Percentiles rank a stretch among this genome's conserved stretches.
Conservation (phyloP, 2,329 filamentous ascomycete genomes). For the Aspergillus awamori region DNA sequence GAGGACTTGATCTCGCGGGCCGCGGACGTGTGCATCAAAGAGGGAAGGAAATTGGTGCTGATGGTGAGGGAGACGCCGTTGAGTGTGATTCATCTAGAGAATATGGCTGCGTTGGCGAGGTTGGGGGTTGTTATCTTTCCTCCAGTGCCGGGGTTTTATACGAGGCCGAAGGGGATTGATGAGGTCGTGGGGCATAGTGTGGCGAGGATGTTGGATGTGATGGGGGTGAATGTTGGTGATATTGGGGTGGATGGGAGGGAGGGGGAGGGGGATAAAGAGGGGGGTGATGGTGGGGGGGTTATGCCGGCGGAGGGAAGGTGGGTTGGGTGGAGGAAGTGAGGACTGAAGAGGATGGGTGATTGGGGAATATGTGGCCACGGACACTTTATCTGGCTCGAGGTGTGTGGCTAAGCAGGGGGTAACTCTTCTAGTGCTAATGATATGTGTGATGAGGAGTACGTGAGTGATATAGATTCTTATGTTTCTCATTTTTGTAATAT, state of each 20-base stretch:
- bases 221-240: conserved; percentile 24
- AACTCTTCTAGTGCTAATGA: no score
- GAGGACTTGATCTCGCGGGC: conserved; percentile 48
- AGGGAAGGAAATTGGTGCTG: conserved; percentile 40
- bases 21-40: conserved; percentile 49
- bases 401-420: no score
- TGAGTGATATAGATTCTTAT: no score
- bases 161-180: conserved; percentile 27
- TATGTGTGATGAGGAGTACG: no score
- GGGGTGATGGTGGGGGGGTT: no score
- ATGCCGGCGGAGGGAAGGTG: conserved; percentile 1
- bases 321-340: conserved; percentile 20
- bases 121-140: conserved; percentile 43
- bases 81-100: neutral
- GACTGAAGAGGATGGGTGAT: neutral
- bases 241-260: conserved; percentile 25
- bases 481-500: no score
- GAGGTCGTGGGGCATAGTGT: conserved; percentile 47
- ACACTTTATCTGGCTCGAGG: no score
- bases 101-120: conserved; percentile 11
- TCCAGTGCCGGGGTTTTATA: conserved; percentile 47
- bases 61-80: conserved; percentile 45
- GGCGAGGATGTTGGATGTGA: conserved; percentile 46
- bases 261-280: neutral
- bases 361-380: no score